Evolutionary conservation across 2,329 filamentous ascomycete genomes (phyloP).

Genomic region (Pleoardoris graminearum): DNA sequence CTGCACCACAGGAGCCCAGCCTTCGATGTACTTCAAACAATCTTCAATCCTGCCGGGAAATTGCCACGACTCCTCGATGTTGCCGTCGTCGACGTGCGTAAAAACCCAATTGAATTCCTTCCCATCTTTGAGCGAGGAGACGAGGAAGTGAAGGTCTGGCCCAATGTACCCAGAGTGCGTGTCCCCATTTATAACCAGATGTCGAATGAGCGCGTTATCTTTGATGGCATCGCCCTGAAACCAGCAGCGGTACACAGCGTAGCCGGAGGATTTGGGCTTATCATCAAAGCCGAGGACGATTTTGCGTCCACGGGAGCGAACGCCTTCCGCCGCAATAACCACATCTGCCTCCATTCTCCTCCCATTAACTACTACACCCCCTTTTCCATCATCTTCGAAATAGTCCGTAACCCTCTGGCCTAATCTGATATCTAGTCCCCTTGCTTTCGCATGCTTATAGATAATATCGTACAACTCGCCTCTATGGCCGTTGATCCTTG

Average conservation of each 20-base stretch:
- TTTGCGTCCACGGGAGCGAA: slow-evolving; percentile 56
- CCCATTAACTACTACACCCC: slow-evolving; percentile 57
- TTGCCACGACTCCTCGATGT: slow-evolving; percentile 42
- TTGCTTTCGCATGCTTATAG: slow-evolving; percentile 58
- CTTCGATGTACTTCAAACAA: slow-evolving; percentile 36
- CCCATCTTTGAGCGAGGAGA: slow-evolving; percentile 39
- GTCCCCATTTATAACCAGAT: slow-evolving; percentile 40
- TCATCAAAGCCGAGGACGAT: slow-evolving; percentile 58
- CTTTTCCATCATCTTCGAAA: slow-evolving; percentile 56
- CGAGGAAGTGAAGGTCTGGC: slow-evolving; percentile 44
- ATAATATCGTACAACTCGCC: slow-evolving; percentile 63
- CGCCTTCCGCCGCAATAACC: slow-evolving; percentile 58
- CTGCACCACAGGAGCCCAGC: slow-evolving; percentile 35
- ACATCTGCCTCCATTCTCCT: slow-evolving; percentile 53
- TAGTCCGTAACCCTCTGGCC: slow-evolving; percentile 57
- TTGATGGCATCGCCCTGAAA: slow-evolving; percentile 33
- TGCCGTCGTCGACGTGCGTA: slow-evolving; percentile 45
- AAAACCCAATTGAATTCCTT: slow-evolving; percentile 45
- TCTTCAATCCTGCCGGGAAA: slow-evolving; percentile 38
- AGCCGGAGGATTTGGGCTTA: slow-evolving; percentile 57
- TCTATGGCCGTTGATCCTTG: slow-evolving; percentile 63
- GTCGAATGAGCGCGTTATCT: slow-evolving; percentile 31
- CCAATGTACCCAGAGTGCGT: slow-evolving; percentile 40
- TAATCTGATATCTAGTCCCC: slow-evolving; percentile 59
- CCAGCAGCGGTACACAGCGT: slow-evolving; percentile 58